A percentile compares a stretch with the other conserved stretches of the same genome.
phyloP scores from a whole-genome alignment of 2,329 filamentous ascomycete genomes.

The Monosporascus sp. region DNA sequence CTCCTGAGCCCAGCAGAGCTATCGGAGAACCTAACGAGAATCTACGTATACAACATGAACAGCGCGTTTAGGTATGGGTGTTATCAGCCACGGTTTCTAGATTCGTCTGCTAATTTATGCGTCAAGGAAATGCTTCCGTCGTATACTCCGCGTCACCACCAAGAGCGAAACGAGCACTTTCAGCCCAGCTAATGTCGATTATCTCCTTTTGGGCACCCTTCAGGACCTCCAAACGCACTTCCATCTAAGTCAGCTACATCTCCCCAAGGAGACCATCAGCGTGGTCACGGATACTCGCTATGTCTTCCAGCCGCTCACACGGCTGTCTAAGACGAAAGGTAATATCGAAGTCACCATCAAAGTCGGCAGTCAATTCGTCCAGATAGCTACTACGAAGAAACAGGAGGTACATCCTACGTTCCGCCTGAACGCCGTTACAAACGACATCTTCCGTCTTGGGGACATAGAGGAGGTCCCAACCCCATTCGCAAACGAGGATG shows the following conservation, averaged over 20 bases:
- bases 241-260: slow-evolving; percentile 58
- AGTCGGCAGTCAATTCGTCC: slow-evolving; percentile 64
- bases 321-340: slow-evolving; percentile 64
- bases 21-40: slow-evolving; percentile 50
- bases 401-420: slow-evolving; percentile 62
- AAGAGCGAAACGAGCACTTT: slow-evolving; percentile 57
- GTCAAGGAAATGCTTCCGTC: slow-evolving; percentile 56
- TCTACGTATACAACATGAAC: slow-evolving; percentile 72
- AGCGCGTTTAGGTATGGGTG: slow-evolving; percentile 54
- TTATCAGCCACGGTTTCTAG: background rate
- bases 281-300: slow-evolving; percentile 62
- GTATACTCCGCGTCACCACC: slow-evolving; percentile 55
- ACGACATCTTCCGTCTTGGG: slow-evolving; percentile 63
- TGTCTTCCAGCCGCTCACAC: slow-evolving; percentile 59
- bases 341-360: slow-evolving; percentile 65
- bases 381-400: slow-evolving; percentile 63
- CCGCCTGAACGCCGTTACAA: slow-evolving; percentile 58
- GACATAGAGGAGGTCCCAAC: slow-evolving; percentile 64
- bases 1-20: slow-evolving; percentile 58
- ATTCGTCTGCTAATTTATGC: slow-evolving; percentile 5
- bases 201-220: slow-evolving; percentile 59
- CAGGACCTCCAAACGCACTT: slow-evolving; percentile 63
- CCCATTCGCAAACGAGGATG: slow-evolving; percentile 60
- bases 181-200: slow-evolving; percentile 60
- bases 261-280: slow-evolving; percentile 66